Percentiles rank a stretch among this genome's conserved stretches.
Conservation (phyloP, 306 rosid species). For the Begonia fuchsioides region DNA sequence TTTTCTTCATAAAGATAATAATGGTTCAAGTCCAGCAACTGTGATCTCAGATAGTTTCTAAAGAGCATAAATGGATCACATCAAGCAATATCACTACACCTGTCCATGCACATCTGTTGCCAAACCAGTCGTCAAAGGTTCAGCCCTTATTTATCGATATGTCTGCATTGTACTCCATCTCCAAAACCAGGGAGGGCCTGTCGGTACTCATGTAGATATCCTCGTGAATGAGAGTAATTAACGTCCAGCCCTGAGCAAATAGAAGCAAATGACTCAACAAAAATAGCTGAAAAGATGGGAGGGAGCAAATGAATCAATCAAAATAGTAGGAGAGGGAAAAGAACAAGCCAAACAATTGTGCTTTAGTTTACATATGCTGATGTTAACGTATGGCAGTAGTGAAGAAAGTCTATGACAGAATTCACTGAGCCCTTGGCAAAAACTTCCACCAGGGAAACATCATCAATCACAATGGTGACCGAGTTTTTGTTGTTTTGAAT, state of each 20-base stretch:
- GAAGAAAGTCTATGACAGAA: constrained; percentile 74
- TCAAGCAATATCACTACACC: constrained; percentile 19
- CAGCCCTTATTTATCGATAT: constrained; percentile 60
- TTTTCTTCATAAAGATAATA: too few relatives aligned
- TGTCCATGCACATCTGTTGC: constrained; percentile 98
- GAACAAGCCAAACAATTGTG: background rate
- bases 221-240: constrained; percentile 59
- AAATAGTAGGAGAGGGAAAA: constrained; percentile 2
- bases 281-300: constrained; percentile 9
- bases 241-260: constrained; percentile 48
- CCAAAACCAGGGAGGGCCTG: constrained; percentile 46
- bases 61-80: background rate
- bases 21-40: too few relatives aligned
- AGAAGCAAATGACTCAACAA: background rate
- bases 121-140: constrained; percentile 84
- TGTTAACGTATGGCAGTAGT: constrained; percentile 64
- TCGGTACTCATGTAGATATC: constrained; percentile 55
- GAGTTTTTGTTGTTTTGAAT: constrained; percentile 30
- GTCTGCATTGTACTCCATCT: constrained; percentile 74
- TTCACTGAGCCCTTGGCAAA: constrained; percentile 64
- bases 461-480: constrained; percentile 61
- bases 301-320: constrained; percentile 10
- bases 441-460: constrained; percentile 66
- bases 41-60: too few relatives aligned
- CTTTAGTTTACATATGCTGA: constrained; percentile 78